Percentiles rank a stretch among this genome's conserved stretches.
phyloP scores from a whole-genome alignment of 2,329 filamentous ascomycete species.

The Colletotrichum nymphaeae region DNA sequence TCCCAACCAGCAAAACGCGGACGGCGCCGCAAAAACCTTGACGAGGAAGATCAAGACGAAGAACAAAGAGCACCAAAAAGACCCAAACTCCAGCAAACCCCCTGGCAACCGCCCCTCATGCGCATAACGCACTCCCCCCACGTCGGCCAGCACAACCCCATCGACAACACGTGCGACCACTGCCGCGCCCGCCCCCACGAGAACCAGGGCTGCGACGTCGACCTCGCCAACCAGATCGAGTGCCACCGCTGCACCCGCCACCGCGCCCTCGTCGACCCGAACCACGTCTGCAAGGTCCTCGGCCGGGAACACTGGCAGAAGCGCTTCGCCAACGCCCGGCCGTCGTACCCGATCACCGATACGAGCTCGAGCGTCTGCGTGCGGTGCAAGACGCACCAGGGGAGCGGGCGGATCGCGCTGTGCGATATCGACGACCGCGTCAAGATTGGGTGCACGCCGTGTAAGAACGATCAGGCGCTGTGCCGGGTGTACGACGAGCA shows the following conservation, averaged over 20 bases:
- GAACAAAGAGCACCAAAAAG: not conserved
- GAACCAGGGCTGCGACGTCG: slow-evolving; percentile 19
- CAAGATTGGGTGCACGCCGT: slow-evolving; percentile 29
- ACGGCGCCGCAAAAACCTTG: no score
- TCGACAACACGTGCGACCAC: slow-evolving; percentile 15
- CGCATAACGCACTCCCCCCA: not conserved
- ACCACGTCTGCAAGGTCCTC: slow-evolving; percentile 25
- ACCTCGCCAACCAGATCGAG: slow-evolving; percentile 30
- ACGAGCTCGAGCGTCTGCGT: slow-evolving; percentile 19
- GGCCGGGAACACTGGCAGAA: slow-evolving; percentile 26
- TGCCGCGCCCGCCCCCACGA: slow-evolving; percentile 13
- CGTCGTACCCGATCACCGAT: slow-evolving; percentile 14
- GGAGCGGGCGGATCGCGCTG: not conserved
- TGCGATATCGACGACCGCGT: slow-evolving; percentile 33
- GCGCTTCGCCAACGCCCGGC: slow-evolving; percentile 30
- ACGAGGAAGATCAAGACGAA: not conserved
- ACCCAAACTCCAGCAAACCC: not conserved
- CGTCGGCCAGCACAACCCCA: not conserved
- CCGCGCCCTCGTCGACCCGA: slow-evolving; percentile 26
- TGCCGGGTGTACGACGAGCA: slow-evolving; percentile 19
- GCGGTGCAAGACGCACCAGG: slow-evolving; percentile 10
- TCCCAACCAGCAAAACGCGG: no score
- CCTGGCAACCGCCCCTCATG: not conserved
- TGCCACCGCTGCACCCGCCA: slow-evolving; percentile 29
- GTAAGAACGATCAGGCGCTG: not conserved